Conservation (phyloP, 2,329 filamentous ascomycete species). For the Beauveria sp. region DNA sequence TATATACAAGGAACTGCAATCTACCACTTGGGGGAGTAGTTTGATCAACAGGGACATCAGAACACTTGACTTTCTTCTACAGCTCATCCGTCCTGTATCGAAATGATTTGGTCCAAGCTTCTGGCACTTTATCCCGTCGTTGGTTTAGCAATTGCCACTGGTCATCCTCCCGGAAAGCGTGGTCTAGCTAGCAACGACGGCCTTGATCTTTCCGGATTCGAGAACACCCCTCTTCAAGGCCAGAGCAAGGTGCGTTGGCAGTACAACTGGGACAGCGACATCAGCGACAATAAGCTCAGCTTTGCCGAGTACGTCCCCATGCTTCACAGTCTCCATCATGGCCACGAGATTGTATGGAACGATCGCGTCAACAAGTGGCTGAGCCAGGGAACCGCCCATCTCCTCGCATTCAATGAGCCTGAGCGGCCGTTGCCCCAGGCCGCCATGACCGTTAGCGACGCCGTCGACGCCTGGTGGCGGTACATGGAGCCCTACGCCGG, state of each 20-base stretch:
- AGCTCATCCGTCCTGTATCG: not conserved
- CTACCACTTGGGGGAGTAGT: not conserved
- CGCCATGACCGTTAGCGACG: conserved; percentile 23
- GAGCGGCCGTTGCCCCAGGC: conserved; percentile 14
- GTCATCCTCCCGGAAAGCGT: conserved; percentile 12
- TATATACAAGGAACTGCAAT: no score
- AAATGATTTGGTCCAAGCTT: not conserved
- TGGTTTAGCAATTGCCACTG: not conserved
- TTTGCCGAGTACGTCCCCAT: conserved; percentile 19
- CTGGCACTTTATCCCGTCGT: not conserved
- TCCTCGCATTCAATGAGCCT: conserved; percentile 21
- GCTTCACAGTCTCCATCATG: conserved; percentile 10
- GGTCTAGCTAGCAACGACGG: conserved; percentile 17
- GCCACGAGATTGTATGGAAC: conserved; percentile 12
- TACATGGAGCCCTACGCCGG: conserved; percentile 38
- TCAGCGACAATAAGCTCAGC: conserved; percentile 14
- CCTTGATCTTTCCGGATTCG: conserved; percentile 16
- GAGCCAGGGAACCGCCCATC: conserved; percentile 14
- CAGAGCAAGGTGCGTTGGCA: conserved; percentile 18
- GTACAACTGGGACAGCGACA: conserved; percentile 20
- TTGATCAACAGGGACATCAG: not conserved
- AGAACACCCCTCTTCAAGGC: conserved; percentile 2
- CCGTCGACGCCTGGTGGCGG: conserved; percentile 30
- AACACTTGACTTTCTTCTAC: not conserved
- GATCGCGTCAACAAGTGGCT: conserved; percentile 15